Base-by-base conservation (phyloP, 495 filamentous ascomycete species). In the Tetracladium setigerum region DNA sequence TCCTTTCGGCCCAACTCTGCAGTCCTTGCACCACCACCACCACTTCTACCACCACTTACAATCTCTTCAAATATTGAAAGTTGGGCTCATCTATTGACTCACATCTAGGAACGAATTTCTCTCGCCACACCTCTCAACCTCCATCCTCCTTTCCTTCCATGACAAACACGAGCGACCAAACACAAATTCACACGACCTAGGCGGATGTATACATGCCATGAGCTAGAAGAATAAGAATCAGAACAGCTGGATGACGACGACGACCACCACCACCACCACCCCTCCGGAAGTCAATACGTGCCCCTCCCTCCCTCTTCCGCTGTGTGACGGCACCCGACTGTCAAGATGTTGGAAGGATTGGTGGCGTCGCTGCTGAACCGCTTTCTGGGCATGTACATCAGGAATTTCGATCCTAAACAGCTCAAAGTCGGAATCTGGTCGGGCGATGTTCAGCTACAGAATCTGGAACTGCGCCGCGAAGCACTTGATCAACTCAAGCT, bases 311-410 rank as follows among this genome's bases (percentile, higher is more conserved):
- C 71, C 3, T 27, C 22, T 27, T n/a, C n/a, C n/a, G n/a, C 73
- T 48, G 73, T 73, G 71, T 76, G 41, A 77, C 71, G 73, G 75
- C 73, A 60, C 55, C 56, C 48, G 58, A 42, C 51, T 46, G 13
- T 52, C 64, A 64, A 53, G 48, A 82, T 82, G 78, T 63, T 82
- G 61, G 78, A 82, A 72, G 78, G 78, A 54, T 66, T 82, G 46
- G 78, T 81, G 52, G 88, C 92, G 54, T 94, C 89, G 64, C 73
- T 98, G 70, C 82, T 98, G 59, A 98, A 98, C 70, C 87, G 94
- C 67, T 95, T 97, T 68, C 68, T 98, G 79, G 94, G 94, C 71
- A 95, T 97, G 81, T 97, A 97, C 70, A 89, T 98, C 62, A 89
- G 92, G 74, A 98, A 98, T 65, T 97, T 98, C 61, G 91, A 98